Evolutionary conservation across 352 stramenopile species (phyloP), one percentile per base, ranked within the genome.

Genomic region (Phytophthora colocasiae): DNA sequence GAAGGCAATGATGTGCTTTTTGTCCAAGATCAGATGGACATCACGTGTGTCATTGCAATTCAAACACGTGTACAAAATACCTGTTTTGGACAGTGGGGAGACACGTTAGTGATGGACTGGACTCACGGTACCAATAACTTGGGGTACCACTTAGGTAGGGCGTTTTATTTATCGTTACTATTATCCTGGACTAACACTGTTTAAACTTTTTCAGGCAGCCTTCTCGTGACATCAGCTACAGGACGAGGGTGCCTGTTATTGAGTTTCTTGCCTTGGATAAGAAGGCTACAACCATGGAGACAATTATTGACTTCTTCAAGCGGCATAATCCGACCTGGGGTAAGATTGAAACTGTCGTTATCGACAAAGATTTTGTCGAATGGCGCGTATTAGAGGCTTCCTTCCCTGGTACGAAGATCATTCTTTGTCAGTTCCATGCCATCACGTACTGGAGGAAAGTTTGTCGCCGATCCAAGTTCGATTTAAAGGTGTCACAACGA

Each of bases 181-280:
- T 31, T 31, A 4, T 31, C 6, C 27, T 7, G 6, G 27, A 31
- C 27, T 31, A 31, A 31, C 27, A 31, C 3, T 31, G 27, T 7
- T 7, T 31, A 31, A 4, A 7, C 27, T 31, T 11, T 36, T 36
- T 7, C 29, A 69, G 51, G 58, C 8, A 72, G 53, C 27, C 24
- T 72, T 17, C 19, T 72, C 1, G 57, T 65, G 0, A 76, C 62
- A 2, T 53, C 62, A 1, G 44, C 68, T 6, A 77, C 54, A 24
- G 58, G 63, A 19, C 41, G 44, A 40, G 52, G 0, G 38, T 73
- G 1, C 64, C 69, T 7, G 46, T 73, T 4, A 11, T 69, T 17
- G 53, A 73, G 14, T 73, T 76, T 29, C 41, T 76, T 11, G 31
- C 56, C 22, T 24, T 71, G 0, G 47, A 72, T 27, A 17, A 76